Evolutionary conservation across 148 eudicot species (phyloP).

Genomic region (Silene uniflora): DNA sequence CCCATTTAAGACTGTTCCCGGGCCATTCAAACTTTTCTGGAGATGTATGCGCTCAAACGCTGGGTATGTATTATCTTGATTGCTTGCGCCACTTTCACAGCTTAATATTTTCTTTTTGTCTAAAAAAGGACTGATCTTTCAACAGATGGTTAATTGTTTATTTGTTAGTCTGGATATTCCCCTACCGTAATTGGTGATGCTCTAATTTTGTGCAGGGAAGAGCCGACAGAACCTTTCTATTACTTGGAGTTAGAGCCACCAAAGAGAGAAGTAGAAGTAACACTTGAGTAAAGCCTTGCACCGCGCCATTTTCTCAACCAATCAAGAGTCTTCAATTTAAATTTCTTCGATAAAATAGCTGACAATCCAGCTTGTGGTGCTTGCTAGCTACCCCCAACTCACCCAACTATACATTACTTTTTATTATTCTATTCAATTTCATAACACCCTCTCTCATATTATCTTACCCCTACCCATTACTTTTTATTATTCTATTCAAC

Average conservation of each 20-base stretch:
- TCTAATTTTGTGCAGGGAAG: conserved; percentile 59
- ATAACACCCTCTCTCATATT: too few species aligned
- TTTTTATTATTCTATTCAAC: too few species aligned
- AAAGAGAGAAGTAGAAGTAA: conserved; percentile 50
- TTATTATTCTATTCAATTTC: too few species aligned
- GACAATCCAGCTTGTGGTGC: background rate
- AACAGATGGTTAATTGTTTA: background rate
- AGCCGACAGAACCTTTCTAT: conserved; percentile 73
- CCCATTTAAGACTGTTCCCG: conserved; percentile 91
- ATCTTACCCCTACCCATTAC: too few species aligned
- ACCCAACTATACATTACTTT: too few species aligned
- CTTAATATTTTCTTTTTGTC: too few species aligned
- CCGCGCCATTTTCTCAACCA: background rate
- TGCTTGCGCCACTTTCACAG: background rate
- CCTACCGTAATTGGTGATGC: background rate
- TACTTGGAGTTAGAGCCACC: conserved; percentile 77
- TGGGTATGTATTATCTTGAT: conserved; percentile 44
- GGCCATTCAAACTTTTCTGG: conserved; percentile 85
- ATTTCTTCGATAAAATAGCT: background rate
- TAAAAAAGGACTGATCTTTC: background rate
- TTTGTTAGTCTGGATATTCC: background rate
- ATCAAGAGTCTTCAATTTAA: background rate
- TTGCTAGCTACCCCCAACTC: too few species aligned
- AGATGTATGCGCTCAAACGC: conserved; percentile 93
- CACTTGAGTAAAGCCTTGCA: conserved; percentile 38